Evolutionary conservation across 495 filamentous ascomycete genomes (phyloP).

Genomic region (Neurospora sp.): DNA sequence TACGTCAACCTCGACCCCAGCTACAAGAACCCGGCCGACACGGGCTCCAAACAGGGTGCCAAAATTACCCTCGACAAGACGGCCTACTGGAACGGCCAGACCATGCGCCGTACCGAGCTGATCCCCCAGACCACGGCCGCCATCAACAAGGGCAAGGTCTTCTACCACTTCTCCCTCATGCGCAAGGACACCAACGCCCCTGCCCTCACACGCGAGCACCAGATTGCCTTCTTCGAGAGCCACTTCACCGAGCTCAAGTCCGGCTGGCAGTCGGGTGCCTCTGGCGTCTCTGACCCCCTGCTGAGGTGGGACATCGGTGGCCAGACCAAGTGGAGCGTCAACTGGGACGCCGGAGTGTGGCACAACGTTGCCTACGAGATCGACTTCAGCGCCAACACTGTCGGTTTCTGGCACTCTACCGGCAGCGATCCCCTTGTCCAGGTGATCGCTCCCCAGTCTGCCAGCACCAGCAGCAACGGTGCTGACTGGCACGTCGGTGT

Average conservation of each 20-base stretch:
- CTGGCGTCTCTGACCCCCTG: slow-evolving; percentile 38
- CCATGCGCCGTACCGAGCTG: slow-evolving; percentile 48
- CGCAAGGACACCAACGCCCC: slow-evolving; percentile 49
- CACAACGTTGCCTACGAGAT: slow-evolving; percentile 69
- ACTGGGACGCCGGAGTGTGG: slow-evolving; percentile 51
- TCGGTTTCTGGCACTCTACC: slow-evolving; percentile 62
- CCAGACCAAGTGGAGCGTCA: slow-evolving; percentile 33
- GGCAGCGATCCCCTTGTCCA: slow-evolving; percentile 44
- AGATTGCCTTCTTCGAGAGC: slow-evolving; percentile 66
- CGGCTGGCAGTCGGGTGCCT: slow-evolving; percentile 51
- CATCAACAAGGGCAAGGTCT: slow-evolving; percentile 51
- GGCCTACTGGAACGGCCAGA: slow-evolving; percentile 49
- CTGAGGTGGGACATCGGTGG: slow-evolving; percentile 34
- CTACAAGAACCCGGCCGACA: slow-evolving; percentile 61
- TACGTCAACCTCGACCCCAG: slow-evolving; percentile 46
- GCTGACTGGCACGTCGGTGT: slow-evolving; percentile 71
- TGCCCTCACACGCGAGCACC: slow-evolving; percentile 53
- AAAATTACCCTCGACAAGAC: slow-evolving; percentile 60
- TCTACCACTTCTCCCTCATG: slow-evolving; percentile 63
- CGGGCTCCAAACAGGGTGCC: slow-evolving; percentile 49
- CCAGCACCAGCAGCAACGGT: slow-evolving; percentile 56
- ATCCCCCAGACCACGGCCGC: slow-evolving; percentile 59
- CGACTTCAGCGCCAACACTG: slow-evolving; percentile 49
- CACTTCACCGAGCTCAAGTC: slow-evolving; percentile 72
- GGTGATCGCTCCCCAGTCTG: slow-evolving; percentile 44